Base-by-base conservation (phyloP, 2,329 filamentous ascomycete species). In the Ramichloridium luteum region DNA sequence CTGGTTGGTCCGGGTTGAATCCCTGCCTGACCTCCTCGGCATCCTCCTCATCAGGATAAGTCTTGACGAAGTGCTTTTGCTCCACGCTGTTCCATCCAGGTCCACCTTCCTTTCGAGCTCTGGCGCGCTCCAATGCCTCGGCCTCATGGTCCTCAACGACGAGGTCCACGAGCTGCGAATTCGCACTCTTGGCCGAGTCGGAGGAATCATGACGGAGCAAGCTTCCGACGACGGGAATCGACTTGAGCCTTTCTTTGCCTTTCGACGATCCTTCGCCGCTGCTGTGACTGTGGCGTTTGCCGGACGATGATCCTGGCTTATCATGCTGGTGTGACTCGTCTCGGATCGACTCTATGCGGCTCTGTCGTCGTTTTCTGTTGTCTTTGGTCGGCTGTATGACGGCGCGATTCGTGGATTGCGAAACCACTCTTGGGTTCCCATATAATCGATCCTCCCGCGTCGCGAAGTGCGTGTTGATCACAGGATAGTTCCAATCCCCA, bases 401-500 rank as follows among this genome's bases (percentile, higher is more conserved):
- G 35, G 67, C 59, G 30, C 66, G 56, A 43, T 74, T 73, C 5
- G 68, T 67, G 5, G 68, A 66, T 14, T 67, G 64, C 3, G 69
- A 71, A 28, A 74, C 48, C 14, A 73, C 62, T 25, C 53, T 55
- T 6, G 70, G 70, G 27, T 64, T 58, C 29, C 58, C 45, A 34
- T 60, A 56, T 29, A 77, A 50, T 50, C 77, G 80, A 40, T 78
- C 69, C 37, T 86, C 78, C 34, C 74, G 68, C 16, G 77, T 68
- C 11, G 84, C 80, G 41, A 84, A 72, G 53, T 80, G 72, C 13
- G 75, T 86, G 18, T 86, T 88, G 44, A 96, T 86, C 16, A 96
- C 88, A 14, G 86, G 88, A 56, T 96, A 96, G 57, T 96, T 94
- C 84, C 86, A 96, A 51, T 96, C 88, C 2, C 81, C 81, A 53